A percentile compares a stretch with the other conserved stretches of the same genome.
Conservation (phyloP, 1,284 basidiomycete species). For the Ustilago vetiveriae region DNA sequence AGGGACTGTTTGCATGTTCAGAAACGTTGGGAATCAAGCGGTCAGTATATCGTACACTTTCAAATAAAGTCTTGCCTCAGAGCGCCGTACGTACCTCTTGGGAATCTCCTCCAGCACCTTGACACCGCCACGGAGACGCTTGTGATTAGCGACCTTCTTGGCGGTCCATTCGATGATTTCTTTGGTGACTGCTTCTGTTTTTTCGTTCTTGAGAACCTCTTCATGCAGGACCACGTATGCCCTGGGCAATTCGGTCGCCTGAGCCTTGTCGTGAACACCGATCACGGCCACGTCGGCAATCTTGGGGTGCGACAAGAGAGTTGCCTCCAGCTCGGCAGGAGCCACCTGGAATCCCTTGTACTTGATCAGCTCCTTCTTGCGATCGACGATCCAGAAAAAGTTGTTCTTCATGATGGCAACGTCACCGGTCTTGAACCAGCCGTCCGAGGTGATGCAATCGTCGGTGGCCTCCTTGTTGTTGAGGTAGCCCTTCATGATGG, state of each 20-base stretch:
- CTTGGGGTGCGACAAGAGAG: conserved; percentile 46
- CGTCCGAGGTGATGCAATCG: conserved; percentile 52
- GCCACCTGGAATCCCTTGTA: conserved; percentile 61
- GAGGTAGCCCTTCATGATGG: conserved; percentile 56
- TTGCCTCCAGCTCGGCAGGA: conserved; percentile 54
- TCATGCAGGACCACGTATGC: conserved; percentile 64
- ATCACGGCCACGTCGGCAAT: conserved; percentile 50
- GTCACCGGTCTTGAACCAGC: conserved; percentile 59
- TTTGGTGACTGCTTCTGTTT: conserved; percentile 48
- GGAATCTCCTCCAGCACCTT: conserved; percentile 55
- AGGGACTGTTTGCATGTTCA: conserved; percentile 28
- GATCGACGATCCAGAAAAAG: conserved; percentile 58
- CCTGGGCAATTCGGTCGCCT: conserved; percentile 58
- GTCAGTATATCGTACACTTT: background rate
- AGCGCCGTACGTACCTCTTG: conserved; percentile 55
- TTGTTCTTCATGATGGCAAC: conserved; percentile 52
- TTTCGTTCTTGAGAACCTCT: conserved; percentile 35
- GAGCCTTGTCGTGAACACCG: conserved; percentile 33
- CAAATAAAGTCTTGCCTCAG: too few species aligned
- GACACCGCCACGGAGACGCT: conserved; percentile 66
- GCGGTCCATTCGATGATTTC: conserved; percentile 64
- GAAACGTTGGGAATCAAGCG: background rate
- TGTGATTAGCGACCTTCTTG: conserved; percentile 65
- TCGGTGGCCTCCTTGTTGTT: conserved; percentile 45
- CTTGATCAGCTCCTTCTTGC: conserved; percentile 61